Evolutionary conservation across 2,329 filamentous ascomycete species (phyloP), one percentile per base, ranked within the genome.

Genomic region (Monilinia polystroma): DNA sequence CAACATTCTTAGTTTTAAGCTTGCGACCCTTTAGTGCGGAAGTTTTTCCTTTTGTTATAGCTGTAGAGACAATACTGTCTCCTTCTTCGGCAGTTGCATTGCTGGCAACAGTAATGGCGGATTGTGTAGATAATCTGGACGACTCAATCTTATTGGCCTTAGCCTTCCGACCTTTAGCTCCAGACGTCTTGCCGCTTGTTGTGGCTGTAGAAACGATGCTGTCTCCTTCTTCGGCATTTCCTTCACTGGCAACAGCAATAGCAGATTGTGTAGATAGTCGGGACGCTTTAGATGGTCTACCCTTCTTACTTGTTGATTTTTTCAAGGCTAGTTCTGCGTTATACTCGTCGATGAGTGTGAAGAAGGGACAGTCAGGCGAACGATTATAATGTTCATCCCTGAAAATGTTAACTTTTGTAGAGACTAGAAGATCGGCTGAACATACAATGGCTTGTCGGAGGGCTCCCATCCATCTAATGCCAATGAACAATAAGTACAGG

Each of bases 391-490:
- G 95, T 76, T 99, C 95, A 69, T 96, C 88, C 75, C 91, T 94
- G 67, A n/a, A 52, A 45, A 38, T 16, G 4, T 62, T 51, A 62
- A n/a, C 32, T 38, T 51, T 18, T 20, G 32, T 51, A 51, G 45
- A 56, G 18, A 23, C 5, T 45, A 1, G 23, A 56, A 54, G 59
- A 56, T 73, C 41, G 56, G 26, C 14, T 53, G 38, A 68, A 79
- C 90, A 79, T 77, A 93, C 88, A 90, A 85, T 69, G 95, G 95
- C 76, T 96, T 92, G 77, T 99, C 95, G 68, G 89, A 88, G 1
- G 90, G 89, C 76, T 98, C 95, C 95, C 96, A 99, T 8, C 93
- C 93, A 77, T 98, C 94, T 14, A 99, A 84, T 14, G 90, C 92
- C 20, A 98, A 80, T 67, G 90, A 87, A 80, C 95, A 99, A 79